phyloP scores from a whole-genome alignment of 495 filamentous ascomycete species.

The Polyplosphaeria fusca region DNA sequence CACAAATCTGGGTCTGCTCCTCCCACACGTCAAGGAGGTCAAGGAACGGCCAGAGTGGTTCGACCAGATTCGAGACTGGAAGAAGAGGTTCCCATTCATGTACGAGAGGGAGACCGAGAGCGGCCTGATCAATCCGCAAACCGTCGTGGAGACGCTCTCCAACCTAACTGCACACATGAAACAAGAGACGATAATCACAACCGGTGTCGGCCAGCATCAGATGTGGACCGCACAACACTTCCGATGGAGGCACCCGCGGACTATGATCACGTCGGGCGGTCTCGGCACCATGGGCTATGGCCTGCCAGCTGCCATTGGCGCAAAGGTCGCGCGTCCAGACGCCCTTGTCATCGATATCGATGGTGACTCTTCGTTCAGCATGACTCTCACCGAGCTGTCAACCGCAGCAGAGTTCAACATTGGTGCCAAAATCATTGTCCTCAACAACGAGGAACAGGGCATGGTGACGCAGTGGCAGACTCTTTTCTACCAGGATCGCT shows the following conservation, averaged over 20 bases:
- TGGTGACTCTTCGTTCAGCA: conserved; percentile 93
- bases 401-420: conserved; percentile 91
- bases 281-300: conserved; percentile 96
- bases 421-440: conserved; percentile 82
- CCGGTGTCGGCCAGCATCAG: conserved; percentile 92
- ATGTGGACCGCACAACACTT: conserved; percentile 98
- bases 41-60: conserved; percentile 78
- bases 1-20: conserved; percentile 65
- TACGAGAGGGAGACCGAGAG: conserved; percentile 69
- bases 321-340: conserved; percentile 84
- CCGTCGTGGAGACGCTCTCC: conserved; percentile 76
- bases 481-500: conserved; percentile 89
- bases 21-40: conserved; percentile 64
- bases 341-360: conserved; percentile 89
- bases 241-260: conserved; percentile 80
- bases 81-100: conserved; percentile 73
- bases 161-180: conserved; percentile 70
- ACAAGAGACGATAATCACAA: conserved; percentile 77
- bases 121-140: conserved; percentile 84
- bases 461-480: conserved; percentile 98
- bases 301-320: conserved; percentile 87
- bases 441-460: conserved; percentile 96
- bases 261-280: conserved; percentile 88
- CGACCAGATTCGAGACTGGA: conserved; percentile 82
- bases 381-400: conserved; percentile 90